phyloP scores from a whole-genome alignment of 2,329 filamentous ascomycete species.

The Aspergillus ruber region DNA sequence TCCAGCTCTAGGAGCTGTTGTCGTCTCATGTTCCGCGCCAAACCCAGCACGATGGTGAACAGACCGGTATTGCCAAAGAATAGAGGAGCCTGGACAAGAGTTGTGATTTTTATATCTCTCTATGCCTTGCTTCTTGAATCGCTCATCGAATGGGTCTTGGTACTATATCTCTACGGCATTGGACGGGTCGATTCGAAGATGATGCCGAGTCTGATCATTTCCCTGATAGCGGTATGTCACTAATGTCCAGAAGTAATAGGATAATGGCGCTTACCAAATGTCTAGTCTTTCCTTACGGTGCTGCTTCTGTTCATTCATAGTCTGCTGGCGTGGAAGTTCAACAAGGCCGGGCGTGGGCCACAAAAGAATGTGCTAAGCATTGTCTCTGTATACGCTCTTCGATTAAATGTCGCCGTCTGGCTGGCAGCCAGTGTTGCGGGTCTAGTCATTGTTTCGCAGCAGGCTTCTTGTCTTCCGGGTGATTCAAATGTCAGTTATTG shows the following conservation, averaged over 20 bases:
- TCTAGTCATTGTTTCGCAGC: constrained; percentile 30
- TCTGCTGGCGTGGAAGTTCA: constrained; percentile 35
- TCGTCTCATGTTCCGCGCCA: neutral
- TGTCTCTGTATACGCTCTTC: constrained; percentile 29
- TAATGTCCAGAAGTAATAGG: neutral
- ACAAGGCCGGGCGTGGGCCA: constrained; percentile 22
- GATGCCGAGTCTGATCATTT: constrained; percentile 29
- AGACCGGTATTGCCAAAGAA: constrained; percentile 11
- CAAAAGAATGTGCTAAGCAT: constrained; percentile 27
- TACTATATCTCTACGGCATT: constrained; percentile 29
- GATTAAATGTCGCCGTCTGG: constrained; percentile 32
- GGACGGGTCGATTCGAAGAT: constrained; percentile 33
- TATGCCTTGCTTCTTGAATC: constrained; percentile 31
- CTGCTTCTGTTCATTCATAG: constrained; percentile 32
- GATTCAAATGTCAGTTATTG: constrained; percentile 22
- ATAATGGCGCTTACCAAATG: neutral
- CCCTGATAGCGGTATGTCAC: constrained; percentile 28
- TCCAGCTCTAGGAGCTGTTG: neutral
- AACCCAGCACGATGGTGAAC: neutral
- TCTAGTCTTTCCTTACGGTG: constrained; percentile 31
- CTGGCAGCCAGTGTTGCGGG: constrained; percentile 32
- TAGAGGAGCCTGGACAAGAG: constrained; percentile 28
- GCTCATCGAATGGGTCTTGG: constrained; percentile 27
- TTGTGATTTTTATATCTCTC: constrained; percentile 30
- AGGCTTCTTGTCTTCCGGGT: constrained; percentile 26